A percentile compares a stretch with the other conserved stretches of the same genome.
Evolutionary conservation across 2,329 filamentous ascomycete species (phyloP).

Genomic region (Claviceps fusiformis): DNA sequence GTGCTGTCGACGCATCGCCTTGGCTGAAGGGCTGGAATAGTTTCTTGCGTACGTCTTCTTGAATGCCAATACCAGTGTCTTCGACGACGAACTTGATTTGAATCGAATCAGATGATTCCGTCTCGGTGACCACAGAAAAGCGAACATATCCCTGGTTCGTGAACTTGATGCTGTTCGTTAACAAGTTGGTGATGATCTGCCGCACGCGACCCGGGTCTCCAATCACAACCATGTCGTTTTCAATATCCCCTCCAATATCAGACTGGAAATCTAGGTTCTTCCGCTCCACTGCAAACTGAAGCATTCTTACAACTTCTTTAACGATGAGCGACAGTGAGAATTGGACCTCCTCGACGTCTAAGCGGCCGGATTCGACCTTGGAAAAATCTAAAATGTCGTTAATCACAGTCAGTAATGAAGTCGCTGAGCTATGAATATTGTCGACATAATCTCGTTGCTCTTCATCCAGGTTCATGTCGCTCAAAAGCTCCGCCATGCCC

Average conservation of each 20-base stretch:
- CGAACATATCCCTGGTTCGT: slow-evolving; percentile 55
- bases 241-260: slow-evolving; percentile 48
- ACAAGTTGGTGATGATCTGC: slow-evolving; percentile 69
- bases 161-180: slow-evolving; percentile 68
- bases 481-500: slow-evolving; percentile 63
- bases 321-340: slow-evolving; percentile 63
- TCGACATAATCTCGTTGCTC: slow-evolving; percentile 64
- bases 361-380: slow-evolving; percentile 64
- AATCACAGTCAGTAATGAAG: slow-evolving; percentile 73
- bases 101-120: slow-evolving; percentile 49
- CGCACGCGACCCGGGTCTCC: slow-evolving; percentile 74
- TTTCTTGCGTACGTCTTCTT: slow-evolving; percentile 58
- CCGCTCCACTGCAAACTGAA: slow-evolving; percentile 69
- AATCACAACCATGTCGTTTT: slow-evolving; percentile 61
- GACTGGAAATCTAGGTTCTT: slow-evolving; percentile 63
- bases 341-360: slow-evolving; percentile 70
- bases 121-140: slow-evolving; percentile 49
- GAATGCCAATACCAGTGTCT: slow-evolving; percentile 71
- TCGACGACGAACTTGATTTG: slow-evolving; percentile 59
- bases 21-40: slow-evolving; percentile 74
- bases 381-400: slow-evolving; percentile 88
- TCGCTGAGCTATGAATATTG: slow-evolving; percentile 67
- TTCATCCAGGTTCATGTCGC: slow-evolving; percentile 52
- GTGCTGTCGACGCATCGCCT: slow-evolving; percentile 65
- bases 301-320: slow-evolving; percentile 73